Evolutionary conservation across 805 yeast species (phyloP).

Genomic region (Yarrowia keelungensis): DNA sequence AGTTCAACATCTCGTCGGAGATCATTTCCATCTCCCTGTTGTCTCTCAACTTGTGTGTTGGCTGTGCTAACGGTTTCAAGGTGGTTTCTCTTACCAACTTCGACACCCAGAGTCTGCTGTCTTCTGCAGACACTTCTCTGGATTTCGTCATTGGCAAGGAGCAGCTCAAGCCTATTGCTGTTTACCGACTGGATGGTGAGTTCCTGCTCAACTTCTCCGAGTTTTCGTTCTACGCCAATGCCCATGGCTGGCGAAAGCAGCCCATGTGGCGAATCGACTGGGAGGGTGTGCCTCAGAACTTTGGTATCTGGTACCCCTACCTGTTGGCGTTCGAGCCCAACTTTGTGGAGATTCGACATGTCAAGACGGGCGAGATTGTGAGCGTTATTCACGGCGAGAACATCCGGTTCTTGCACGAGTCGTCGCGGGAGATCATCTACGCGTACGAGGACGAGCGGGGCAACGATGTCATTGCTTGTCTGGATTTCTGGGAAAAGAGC

Average conservation of each 20-base stretch:
- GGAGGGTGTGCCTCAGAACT: slow-evolving; percentile 95
- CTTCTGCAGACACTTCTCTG: slow-evolving; percentile 97
- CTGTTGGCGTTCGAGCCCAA: slow-evolving; percentile 86
- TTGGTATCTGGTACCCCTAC: slow-evolving; percentile 94
- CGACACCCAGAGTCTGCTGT: slow-evolving; percentile 85
- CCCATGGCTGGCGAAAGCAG: slow-evolving; percentile 95
- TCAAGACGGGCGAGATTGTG: slow-evolving; percentile 83
- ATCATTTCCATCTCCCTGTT: slow-evolving; percentile 91
- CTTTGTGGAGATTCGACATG: slow-evolving; percentile 90
- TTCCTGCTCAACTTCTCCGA: slow-evolving; percentile 89
- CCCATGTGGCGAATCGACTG: slow-evolving; percentile 94
- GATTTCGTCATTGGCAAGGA: slow-evolving; percentile 90
- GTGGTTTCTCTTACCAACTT: slow-evolving; percentile 85
- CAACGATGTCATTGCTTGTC: slow-evolving; percentile 86
- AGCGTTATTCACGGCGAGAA: slow-evolving; percentile 93
- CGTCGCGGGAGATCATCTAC: slow-evolving; percentile 90
- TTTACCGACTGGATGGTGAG: slow-evolving; percentile 87
- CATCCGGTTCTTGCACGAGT: slow-evolving; percentile 84
- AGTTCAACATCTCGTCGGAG: slow-evolving; percentile 83
- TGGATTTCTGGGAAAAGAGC: slow-evolving; percentile 77
- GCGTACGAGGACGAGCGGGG: slow-evolving; percentile 92
- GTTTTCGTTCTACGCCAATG: slow-evolving; percentile 91
- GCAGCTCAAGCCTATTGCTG: slow-evolving; percentile 85
- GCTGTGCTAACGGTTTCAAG: slow-evolving; percentile 96
- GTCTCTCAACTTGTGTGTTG: slow-evolving; percentile 88